Evolutionary conservation across 2,329 filamentous ascomycete genomes (phyloP), one percentile per base, ranked within the genome.

Genomic region (Gnomoniopsis smithogilvyi): DNA sequence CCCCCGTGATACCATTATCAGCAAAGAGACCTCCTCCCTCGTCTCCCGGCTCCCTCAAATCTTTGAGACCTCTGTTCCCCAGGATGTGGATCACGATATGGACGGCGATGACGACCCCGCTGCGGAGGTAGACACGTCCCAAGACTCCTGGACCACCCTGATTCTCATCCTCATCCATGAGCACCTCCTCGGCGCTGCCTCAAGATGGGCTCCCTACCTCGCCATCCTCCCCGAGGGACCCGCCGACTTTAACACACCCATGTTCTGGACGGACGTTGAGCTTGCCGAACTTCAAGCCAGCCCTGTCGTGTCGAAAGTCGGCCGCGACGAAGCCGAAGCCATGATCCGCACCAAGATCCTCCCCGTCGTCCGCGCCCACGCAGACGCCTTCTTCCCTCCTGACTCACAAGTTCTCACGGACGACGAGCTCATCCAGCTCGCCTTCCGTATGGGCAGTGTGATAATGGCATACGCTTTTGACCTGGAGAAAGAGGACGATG

Each of bases 401-500:
- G 71, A 70, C 0, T 66, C 73, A 65, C 4, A 11, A 21, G 21
- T 8, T 2, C 68, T 76, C 7, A 68, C 64, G 14, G 81, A 84
- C 26, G 72, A 74, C 1, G 73, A 80, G 24, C 70, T 86, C 1
- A 63, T 83, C 2, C 62, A 65, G 8, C 68, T 86, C 19, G 89
- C 90, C 54, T 92, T 96, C 70, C 81, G 85, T 10, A 93, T 96
- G 87, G 92, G 90, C 1, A 93, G 89, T 62, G 86, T 89, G 17
- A 94, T 96, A 65, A 96, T 96, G 92, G 89, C 92, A 0, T 96
- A 96, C 69, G 92, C 92, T 0, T 96, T 96, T 69, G 92, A 96
- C 65, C 82, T 96, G 43, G 19, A 52, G 2, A 90, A 95, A 64
- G 81, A 94, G 11, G 78, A 82, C 48, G 77, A 76, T 8, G 69